phyloP scores from a whole-genome alignment of 331 rosid species.

The Malus hybrid region DNA sequence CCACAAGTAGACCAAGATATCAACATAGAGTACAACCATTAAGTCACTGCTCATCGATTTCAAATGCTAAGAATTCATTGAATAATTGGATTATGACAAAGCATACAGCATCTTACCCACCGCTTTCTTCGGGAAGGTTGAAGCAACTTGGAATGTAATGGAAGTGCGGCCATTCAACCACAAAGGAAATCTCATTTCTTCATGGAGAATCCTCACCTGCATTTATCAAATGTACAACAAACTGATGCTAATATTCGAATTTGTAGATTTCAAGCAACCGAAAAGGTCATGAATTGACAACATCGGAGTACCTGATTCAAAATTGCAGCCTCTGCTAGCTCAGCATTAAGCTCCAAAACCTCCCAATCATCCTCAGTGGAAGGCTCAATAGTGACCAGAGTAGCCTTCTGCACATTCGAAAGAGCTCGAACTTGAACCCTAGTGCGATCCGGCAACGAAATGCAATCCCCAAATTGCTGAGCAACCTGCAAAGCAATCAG shows the following conservation, averaged over 20 bases:
- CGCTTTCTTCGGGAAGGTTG: slow-evolving; percentile 71
- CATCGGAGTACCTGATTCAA: slow-evolving; percentile 56
- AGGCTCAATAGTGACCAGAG: slow-evolving; percentile 63
- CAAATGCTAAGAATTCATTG: not conserved
- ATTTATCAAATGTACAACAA: not conserved
- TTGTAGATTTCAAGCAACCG: not conserved
- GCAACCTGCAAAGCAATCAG: slow-evolving; percentile 39
- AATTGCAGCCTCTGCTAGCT: slow-evolving; percentile 71
- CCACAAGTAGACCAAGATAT: slow-evolving; percentile 5
- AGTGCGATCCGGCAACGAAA: slow-evolving; percentile 47
- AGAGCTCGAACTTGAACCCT: slow-evolving; percentile 60
- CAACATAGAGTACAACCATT: not conserved
- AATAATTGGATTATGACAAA: not conserved
- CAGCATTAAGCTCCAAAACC: slow-evolving; percentile 78
- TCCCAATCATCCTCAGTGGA: slow-evolving; percentile 93
- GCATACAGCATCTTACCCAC: slow-evolving; percentile 72
- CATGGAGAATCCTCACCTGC: slow-evolving; percentile 79
- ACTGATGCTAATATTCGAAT: not conserved
- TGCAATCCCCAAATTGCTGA: slow-evolving; percentile 70
- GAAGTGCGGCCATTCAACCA: slow-evolving; percentile 78
- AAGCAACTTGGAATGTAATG: slow-evolving; percentile 61
- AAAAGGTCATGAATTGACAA: not conserved
- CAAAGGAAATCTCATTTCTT: slow-evolving; percentile 90
- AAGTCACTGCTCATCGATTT: not conserved
- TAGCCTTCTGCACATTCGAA: slow-evolving; percentile 55